Conservation (phyloP, 768 basidiomycete genomes). For the Tylopilus sp. region DNA sequence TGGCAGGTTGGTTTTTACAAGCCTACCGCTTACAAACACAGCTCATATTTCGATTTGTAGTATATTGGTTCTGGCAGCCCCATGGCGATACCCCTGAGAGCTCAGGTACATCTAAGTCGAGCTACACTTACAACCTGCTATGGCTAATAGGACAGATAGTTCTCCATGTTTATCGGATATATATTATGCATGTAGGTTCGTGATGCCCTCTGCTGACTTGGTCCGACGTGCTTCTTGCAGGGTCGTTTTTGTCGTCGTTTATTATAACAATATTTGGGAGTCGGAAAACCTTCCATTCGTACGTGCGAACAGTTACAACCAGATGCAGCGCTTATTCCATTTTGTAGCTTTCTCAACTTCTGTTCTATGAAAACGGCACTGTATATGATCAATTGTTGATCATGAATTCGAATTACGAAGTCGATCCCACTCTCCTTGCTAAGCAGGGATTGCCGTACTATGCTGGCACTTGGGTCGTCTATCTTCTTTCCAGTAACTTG, state of each 20-base stretch:
- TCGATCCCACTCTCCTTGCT: conserved; percentile 48
- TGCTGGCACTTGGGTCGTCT: conserved; percentile 24
- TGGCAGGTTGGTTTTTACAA: no score
- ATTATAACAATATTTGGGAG: conserved; percentile 52
- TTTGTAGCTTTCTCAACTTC: no score
- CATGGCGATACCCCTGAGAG: conserved; percentile 50
- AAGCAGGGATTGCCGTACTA: conserved; percentile 37
- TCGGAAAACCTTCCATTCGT: conserved; percentile 59
- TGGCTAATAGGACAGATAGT: conserved; percentile 15
- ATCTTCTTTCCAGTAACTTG: conserved; percentile 16
- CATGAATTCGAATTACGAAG: no score
- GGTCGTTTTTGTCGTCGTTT: no score
- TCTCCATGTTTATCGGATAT: no score
- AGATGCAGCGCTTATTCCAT: conserved; percentile 16
- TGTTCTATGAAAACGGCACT: no score
- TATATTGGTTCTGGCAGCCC: conserved; percentile 38
- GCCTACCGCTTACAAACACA: no score
- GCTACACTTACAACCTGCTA: neutral
- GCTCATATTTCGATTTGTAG: conserved; percentile 2
- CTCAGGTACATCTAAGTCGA: conserved; percentile 32
- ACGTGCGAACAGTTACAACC: conserved; percentile 23
- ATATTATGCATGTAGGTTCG: conserved; percentile 47
- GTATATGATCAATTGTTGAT: no score
- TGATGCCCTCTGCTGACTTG: neutral
- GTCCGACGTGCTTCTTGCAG: conserved; percentile 8